Conservation (phyloP, 352 stramenopile genomes). For the Phytophthora podocarpi region DNA sequence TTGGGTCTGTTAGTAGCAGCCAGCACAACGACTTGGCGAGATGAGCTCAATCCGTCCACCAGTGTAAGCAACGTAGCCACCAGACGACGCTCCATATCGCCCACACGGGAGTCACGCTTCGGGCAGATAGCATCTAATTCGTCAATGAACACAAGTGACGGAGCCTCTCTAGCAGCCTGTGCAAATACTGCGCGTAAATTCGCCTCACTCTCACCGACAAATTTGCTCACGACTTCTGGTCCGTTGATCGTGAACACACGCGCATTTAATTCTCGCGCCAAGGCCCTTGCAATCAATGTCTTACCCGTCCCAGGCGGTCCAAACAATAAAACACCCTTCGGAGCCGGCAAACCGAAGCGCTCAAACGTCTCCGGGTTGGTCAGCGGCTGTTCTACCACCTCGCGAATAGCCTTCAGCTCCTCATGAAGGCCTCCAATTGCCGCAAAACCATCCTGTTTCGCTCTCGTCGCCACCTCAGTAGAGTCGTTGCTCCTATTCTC, state of each 20-base stretch:
- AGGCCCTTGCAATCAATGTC: slow-evolving; percentile 93
- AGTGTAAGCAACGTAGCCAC: slow-evolving; percentile 90
- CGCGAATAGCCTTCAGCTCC: slow-evolving; percentile 93
- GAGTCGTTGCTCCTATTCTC: not conserved
- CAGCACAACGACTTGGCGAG: slow-evolving; percentile 72
- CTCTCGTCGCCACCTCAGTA: not conserved
- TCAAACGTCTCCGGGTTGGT: slow-evolving; percentile 93
- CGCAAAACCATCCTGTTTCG: slow-evolving; percentile 56
- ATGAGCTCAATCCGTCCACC: slow-evolving; percentile 84
- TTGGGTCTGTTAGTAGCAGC: slow-evolving; percentile 90
- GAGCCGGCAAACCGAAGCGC: slow-evolving; percentile 94
- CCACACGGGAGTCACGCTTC: slow-evolving; percentile 77
- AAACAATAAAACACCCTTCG: slow-evolving; percentile 95
- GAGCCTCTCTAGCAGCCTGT: slow-evolving; percentile 45
- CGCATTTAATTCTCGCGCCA: slow-evolving; percentile 92
- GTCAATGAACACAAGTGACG: slow-evolving; percentile 87
- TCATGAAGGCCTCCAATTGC: slow-evolving; percentile 89
- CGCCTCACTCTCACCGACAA: slow-evolving; percentile 92
- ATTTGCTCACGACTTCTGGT: slow-evolving; percentile 95
- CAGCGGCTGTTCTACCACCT: slow-evolving; percentile 97
- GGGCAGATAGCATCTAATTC: slow-evolving; percentile 93
- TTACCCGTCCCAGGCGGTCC: slow-evolving; percentile 97
- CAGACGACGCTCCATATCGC: slow-evolving; percentile 85
- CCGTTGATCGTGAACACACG: slow-evolving; percentile 97
- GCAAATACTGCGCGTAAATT: slow-evolving; percentile 80